Conservation (phyloP, 257 asterid species). For the Euphrasia confusa region DNA sequence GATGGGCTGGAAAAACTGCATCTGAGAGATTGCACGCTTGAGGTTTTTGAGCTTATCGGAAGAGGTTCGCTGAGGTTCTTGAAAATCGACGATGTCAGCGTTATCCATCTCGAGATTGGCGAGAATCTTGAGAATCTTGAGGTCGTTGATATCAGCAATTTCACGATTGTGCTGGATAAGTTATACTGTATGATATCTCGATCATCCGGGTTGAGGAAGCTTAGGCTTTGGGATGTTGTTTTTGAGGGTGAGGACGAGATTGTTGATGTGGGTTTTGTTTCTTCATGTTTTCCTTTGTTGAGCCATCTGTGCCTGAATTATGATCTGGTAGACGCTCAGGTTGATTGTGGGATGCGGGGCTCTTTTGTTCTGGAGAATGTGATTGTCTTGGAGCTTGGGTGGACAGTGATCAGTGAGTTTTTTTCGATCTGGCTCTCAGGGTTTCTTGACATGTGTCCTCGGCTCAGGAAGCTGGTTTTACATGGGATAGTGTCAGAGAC, state of each 20-base stretch:
- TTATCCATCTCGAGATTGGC: constrained; percentile 84
- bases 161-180: constrained; percentile 86
- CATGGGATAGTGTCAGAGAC: constrained; percentile 82
- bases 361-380: constrained; percentile 66
- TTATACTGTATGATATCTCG: constrained; percentile 80
- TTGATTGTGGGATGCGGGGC: constrained; percentile 68
- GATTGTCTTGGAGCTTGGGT: constrained; percentile 79
- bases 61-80: constrained; percentile 61
- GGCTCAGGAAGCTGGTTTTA: constrained; percentile 63
- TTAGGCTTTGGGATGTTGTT: constrained; percentile 87
- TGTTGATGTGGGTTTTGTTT: constrained; percentile 70
- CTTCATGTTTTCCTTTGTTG: constrained; percentile 74
- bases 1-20: constrained; percentile 77
- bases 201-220: constrained; percentile 61
- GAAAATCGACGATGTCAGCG: constrained; percentile 84
- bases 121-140: constrained; percentile 76
- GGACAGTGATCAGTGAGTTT: constrained; percentile 70
- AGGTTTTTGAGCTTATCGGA: constrained; percentile 75
- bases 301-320: constrained; percentile 65
- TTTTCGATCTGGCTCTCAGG: constrained; percentile 74
- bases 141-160: constrained; percentile 81
- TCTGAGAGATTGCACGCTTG: constrained; percentile 79
- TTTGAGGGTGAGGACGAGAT: constrained; percentile 89
- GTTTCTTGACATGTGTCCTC: constrained; percentile 68
- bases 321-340: constrained; percentile 64